These are phyloP conservation scores for Xylaria sp. DNA, from an alignment of 2,329 filamentous ascomycete genomes.

Conservation along the genomic window DNA sequence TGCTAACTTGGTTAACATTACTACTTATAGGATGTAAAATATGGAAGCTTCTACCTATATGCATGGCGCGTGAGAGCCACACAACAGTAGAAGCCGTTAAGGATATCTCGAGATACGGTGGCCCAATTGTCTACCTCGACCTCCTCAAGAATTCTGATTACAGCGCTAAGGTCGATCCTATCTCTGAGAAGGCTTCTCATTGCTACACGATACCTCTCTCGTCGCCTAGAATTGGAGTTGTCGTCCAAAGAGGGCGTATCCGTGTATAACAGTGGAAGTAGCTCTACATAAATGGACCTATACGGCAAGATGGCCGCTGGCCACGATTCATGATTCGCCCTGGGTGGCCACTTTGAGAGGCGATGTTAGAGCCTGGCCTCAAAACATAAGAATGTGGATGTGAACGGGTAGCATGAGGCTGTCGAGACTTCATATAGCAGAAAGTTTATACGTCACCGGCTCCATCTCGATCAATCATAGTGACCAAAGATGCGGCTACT, in stretches of 20 bases:
- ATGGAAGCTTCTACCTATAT: conserved; percentile 5
- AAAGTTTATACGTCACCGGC: conserved; percentile 2
- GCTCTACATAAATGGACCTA: background rate
- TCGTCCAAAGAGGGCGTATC: background rate
- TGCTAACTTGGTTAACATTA: background rate
- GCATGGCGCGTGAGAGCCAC: conserved; percentile 10
- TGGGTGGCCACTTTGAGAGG: conserved; percentile 4
- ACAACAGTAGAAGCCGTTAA: conserved; percentile 11
- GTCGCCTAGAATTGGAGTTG: background rate
- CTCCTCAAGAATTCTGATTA: background rate
- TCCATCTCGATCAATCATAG: conserved; percentile 10
- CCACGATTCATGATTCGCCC: conserved; percentile 7
- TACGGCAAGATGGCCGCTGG: conserved; percentile 5
- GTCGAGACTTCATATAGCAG: background rate
- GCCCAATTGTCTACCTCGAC: background rate
- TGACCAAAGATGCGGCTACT: background rate
- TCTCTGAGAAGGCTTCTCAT: conserved; percentile 3
- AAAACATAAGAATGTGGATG: background rate
- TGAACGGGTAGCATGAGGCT: background rate
- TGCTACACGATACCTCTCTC: background rate
- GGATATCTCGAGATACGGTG: conserved; percentile 1
- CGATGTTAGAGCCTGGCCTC: background rate
- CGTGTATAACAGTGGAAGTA: background rate
- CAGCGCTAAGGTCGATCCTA: background rate
- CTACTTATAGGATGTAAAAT: background rate